Percentiles rank a stretch among this genome's conserved stretches.
Evolutionary conservation across 805 yeast genomes (phyloP).

Genomic region (Candida pseudoglaebosa): DNA sequence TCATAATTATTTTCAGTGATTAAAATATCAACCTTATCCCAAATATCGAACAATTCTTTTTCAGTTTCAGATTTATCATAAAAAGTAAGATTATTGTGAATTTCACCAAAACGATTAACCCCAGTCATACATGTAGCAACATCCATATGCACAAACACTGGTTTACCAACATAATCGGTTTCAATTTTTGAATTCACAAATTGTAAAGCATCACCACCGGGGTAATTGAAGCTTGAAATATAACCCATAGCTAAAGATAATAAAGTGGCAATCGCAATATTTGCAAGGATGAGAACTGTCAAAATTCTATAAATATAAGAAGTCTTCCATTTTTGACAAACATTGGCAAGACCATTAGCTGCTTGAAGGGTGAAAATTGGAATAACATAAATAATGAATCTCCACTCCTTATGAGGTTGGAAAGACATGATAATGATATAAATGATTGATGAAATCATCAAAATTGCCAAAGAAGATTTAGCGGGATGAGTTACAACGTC

Average conservation of each 20-base stretch:
- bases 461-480: conserved; percentile 36
- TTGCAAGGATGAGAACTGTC: conserved; percentile 19
- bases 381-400: conserved; percentile 73
- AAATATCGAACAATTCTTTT: conserved; percentile 24
- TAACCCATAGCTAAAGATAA: conserved; percentile 51
- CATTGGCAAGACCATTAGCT: conserved; percentile 51
- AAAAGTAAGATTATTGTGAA: conserved; percentile 29
- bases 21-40: conserved; percentile 29
- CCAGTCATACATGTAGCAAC: conserved; percentile 87
- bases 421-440: conserved; percentile 66
- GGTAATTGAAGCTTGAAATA: conserved; percentile 74
- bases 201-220: conserved; percentile 77
- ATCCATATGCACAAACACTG: conserved; percentile 61
- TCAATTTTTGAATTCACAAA: conserved; percentile 45
- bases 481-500: conserved; percentile 24
- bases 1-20: conserved; percentile 18
- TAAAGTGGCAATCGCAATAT: conserved; percentile 26
- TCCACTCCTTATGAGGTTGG: conserved; percentile 93
- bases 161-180: conserved; percentile 13
- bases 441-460: conserved; percentile 48
- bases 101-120: conserved; percentile 67
- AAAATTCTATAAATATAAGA: conserved; percentile 25
- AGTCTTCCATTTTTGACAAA: conserved; percentile 16
- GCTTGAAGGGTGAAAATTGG: conserved; percentile 67
- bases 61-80: conserved; percentile 77